Evolutionary conservation across 1,139 yeast species (phyloP).

Genomic region (Kodamaea sp.): DNA sequence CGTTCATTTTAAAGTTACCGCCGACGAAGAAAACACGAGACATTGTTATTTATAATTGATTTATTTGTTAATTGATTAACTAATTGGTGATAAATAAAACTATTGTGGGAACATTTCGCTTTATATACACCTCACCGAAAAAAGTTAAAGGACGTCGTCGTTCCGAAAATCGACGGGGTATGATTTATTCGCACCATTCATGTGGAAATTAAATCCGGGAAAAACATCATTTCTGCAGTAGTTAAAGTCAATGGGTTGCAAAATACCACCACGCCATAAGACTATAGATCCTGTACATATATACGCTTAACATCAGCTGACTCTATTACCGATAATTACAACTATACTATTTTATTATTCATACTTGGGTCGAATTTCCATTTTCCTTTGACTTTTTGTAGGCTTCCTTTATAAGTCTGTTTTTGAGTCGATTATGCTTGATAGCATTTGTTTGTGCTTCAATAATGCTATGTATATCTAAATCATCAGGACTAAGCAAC

Average conservation of each 20-base stretch:
- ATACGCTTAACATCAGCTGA: too few relatives aligned
- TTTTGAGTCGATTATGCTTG: constrained; percentile 34
- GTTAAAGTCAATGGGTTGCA: too few relatives aligned
- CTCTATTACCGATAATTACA: too few relatives aligned
- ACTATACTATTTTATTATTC: too few relatives aligned
- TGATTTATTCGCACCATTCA: too few relatives aligned
- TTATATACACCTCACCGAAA: constrained; percentile 7
- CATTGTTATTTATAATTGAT: constrained; percentile 26
- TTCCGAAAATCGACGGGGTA: constrained; percentile 5
- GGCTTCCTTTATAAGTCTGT: constrained; percentile 33
- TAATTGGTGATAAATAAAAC: not conserved
- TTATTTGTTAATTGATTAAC: not conserved
- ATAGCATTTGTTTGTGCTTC: constrained; percentile 47
- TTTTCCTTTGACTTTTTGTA: constrained; percentile 18
- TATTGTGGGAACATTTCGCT: constrained; percentile 2
- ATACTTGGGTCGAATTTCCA: too few relatives aligned
- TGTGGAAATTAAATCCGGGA: too few relatives aligned
- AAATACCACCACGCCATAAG: too few relatives aligned
- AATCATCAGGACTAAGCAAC: constrained; percentile 35
- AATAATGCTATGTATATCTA: constrained; percentile 40
- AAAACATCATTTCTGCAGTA: too few relatives aligned
- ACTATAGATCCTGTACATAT: too few relatives aligned
- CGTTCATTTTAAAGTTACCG: constrained; percentile 99
- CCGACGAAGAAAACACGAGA: constrained; percentile 96
- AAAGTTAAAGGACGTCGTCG: constrained; percentile 8